Evolutionary conservation across 2,329 filamentous ascomycete species (phyloP).

Genomic region (Talaromyces amestolkiae): DNA sequence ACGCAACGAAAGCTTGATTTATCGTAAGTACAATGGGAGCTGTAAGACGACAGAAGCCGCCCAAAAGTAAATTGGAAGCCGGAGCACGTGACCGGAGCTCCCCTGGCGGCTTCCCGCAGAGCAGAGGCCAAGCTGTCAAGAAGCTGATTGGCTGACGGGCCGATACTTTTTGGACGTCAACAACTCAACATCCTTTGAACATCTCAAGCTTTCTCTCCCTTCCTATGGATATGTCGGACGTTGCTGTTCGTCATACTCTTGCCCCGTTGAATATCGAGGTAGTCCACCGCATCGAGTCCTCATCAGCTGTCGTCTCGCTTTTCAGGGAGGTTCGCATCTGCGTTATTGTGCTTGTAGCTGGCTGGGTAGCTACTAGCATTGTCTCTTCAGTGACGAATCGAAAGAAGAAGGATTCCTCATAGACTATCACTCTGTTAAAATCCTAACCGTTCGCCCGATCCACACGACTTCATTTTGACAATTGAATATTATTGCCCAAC

Average conservation of each 20-base stretch:
- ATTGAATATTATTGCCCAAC: not conserved
- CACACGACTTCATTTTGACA: not conserved
- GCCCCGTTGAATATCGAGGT: slow-evolving; percentile 45
- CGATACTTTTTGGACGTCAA: slow-evolving; percentile 5
- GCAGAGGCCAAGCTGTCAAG: slow-evolving; percentile 26
- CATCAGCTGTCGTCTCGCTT: slow-evolving; percentile 48
- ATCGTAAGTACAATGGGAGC: not conserved
- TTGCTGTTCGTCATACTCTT: slow-evolving; percentile 48
- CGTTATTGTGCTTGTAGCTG: slow-evolving; percentile 51
- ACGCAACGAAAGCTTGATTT: not conserved
- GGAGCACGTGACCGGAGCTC: not conserved
- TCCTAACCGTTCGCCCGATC: not conserved
- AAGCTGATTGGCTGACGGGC: slow-evolving; percentile 18
- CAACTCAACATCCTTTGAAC: slow-evolving; percentile 14
- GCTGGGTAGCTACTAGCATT: slow-evolving; percentile 43
- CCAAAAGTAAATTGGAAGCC: not conserved
- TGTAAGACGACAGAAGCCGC: not conserved
- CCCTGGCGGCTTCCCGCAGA: slow-evolving; percentile 1
- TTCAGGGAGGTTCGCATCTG: slow-evolving; percentile 53
- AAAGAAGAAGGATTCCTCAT: slow-evolving; percentile 23
- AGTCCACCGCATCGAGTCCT: slow-evolving; percentile 53
- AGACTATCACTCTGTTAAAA: not conserved
- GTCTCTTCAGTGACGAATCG: slow-evolving; percentile 33
- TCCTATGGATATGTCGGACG: slow-evolving; percentile 28
- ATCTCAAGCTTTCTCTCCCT: not conserved